Conservation (phyloP, 257 asterid species). For the Salvia rosmarinus region DNA sequence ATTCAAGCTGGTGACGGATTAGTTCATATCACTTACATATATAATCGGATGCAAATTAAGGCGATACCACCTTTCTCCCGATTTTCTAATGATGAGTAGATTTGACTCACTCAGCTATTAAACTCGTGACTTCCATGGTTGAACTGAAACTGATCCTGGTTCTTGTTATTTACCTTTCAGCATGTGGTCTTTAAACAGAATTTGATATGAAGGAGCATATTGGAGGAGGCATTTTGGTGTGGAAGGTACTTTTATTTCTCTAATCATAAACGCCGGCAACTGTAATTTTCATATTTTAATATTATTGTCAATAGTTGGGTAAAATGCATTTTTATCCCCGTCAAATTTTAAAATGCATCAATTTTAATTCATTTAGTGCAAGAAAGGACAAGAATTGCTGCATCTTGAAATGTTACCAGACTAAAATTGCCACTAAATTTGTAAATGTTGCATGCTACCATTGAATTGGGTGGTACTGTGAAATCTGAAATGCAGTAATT, state of each 20-base stretch:
- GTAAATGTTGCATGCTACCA: no score
- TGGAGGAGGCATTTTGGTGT: constrained; percentile 19
- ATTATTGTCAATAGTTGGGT: not conserved
- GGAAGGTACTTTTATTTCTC: constrained; percentile 12
- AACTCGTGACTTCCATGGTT: not conserved
- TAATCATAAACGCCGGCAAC: not conserved
- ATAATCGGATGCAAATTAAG: constrained; percentile 87
- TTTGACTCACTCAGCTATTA: not conserved
- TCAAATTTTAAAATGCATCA: no score
- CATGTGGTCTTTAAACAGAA: constrained; percentile 64
- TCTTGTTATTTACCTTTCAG: constrained; percentile 42
- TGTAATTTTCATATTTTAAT: not conserved
- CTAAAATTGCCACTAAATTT: no score
- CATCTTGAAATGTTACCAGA: no score
- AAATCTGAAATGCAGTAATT: no score
- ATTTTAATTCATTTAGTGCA: no score
- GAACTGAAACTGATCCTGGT: not conserved
- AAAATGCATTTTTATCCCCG: no score
- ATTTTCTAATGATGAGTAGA: not conserved
- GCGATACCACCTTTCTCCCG: constrained; percentile 39
- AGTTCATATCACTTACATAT: constrained; percentile 88
- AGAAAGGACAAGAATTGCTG: no score
- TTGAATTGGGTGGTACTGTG: no score
- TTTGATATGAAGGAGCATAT: constrained; percentile 31
- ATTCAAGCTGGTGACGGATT: constrained; percentile 76